Conservation (phyloP, 1,284 basidiomycete species). For the Austroboletus rostrupii region DNA sequence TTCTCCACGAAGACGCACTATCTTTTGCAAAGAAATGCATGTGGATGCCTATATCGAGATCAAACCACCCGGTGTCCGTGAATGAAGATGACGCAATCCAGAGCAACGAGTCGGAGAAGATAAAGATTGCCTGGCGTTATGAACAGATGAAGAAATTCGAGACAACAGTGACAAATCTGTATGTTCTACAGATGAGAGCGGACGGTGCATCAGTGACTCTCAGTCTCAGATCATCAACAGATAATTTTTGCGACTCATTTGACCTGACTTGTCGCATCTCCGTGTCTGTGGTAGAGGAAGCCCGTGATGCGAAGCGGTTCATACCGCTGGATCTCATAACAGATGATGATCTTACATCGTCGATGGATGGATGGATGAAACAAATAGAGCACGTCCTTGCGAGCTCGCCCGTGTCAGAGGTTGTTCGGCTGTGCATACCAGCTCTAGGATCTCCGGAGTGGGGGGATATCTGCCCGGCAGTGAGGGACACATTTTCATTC, state of each 20-base stretch:
- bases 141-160: conserved; percentile 88
- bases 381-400: conserved; percentile 23
- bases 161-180: conserved; percentile 68
- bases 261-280: conserved; percentile 68
- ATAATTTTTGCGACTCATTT: conserved; percentile 67
- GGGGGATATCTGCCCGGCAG: conserved; percentile 59
- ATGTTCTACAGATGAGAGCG: conserved; percentile 31
- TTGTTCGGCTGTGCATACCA: conserved; percentile 65
- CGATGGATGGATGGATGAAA: conserved; percentile 8
- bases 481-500: conserved; percentile 28
- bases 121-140: conserved; percentile 96
- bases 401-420: conserved; percentile 23
- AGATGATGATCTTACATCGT: conserved; percentile 3
- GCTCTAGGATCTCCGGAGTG: conserved; percentile 69
- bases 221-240: conserved; percentile 43
- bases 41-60: conserved; percentile 57
- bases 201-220: conserved; percentile 11
- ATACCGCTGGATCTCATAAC: conserved; percentile 28
- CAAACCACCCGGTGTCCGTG: conserved; percentile 13
- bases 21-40: conserved; percentile 68
- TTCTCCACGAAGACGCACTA: conserved; percentile 60
- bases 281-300: conserved; percentile 41
- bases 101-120: conserved; percentile 39
- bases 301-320: conserved; percentile 37
- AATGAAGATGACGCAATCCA: conserved; percentile 34